Evolutionary conservation across 768 basidiomycete species (phyloP).

Genomic region (Leucogyrophana mollusca): DNA sequence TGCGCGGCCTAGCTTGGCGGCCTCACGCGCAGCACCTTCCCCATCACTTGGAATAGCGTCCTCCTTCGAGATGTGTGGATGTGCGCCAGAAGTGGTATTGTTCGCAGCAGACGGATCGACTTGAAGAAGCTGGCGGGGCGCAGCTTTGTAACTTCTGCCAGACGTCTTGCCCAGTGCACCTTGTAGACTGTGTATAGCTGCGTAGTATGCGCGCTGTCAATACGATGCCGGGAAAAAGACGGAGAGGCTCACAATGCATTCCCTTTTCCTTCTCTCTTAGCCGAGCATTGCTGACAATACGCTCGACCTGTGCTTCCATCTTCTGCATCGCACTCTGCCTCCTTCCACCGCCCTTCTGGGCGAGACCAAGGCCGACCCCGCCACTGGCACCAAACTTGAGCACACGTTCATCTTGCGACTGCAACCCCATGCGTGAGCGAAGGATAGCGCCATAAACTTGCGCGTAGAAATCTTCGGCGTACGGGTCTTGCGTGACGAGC

Average conservation of each 20-base stretch:
- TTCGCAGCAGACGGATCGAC: slow-evolving; percentile 57
- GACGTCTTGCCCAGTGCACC: slow-evolving; percentile 95
- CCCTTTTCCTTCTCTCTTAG: slow-evolving; percentile 85
- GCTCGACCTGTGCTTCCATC: slow-evolving; percentile 94
- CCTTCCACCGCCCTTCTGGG: slow-evolving; percentile 63
- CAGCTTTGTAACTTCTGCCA: slow-evolving; percentile 90
- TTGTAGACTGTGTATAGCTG: slow-evolving; percentile 76
- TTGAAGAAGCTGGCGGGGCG: slow-evolving; percentile 94
- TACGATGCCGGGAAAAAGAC: background rate
- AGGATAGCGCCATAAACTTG: slow-evolving; percentile 90
- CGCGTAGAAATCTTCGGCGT: slow-evolving; percentile 97
- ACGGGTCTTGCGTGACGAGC: slow-evolving; percentile 95
- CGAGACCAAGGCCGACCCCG: slow-evolving; percentile 82
- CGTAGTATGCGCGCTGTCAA: slow-evolving; percentile 3
- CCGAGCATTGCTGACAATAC: slow-evolving; percentile 90
- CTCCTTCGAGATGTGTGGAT: slow-evolving; percentile 52
- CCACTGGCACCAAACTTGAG: slow-evolving; percentile 82
- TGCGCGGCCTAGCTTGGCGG: slow-evolving; percentile 72
- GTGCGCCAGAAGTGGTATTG: slow-evolving; percentile 39
- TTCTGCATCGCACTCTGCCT: slow-evolving; percentile 86
- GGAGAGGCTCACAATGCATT: slow-evolving; percentile 43
- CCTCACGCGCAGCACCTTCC: slow-evolving; percentile 66
- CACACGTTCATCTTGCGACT: slow-evolving; percentile 72
- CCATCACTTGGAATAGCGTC: slow-evolving; percentile 37
- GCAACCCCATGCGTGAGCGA: slow-evolving; percentile 74